Evolutionary conservation across 2,329 filamentous ascomycete genomes (phyloP), one percentile per base, ranked within the genome.

Genomic region (Aspergillus calidoustus): DNA sequence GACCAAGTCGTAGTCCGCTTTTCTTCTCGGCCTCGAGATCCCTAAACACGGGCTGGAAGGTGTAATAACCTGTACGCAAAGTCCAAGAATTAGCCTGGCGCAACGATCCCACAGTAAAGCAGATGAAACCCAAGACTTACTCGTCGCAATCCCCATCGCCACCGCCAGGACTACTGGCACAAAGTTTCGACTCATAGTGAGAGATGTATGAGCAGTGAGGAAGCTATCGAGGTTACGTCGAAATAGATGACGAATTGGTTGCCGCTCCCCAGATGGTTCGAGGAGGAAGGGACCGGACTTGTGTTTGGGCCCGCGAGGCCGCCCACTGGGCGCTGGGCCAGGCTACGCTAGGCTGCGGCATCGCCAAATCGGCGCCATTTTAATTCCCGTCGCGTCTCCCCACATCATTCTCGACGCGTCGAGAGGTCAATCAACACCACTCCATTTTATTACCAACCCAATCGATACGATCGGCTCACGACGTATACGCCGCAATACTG

Each of bases 11-110:
- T 15, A 56, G 61, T 1, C 50, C 25, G 1, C 61, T 69, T 2
- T 54, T 53, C 53, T 74, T 74, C 38, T 78, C 74, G 46, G 62
- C 56, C 25, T 77, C 71, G 38, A 77, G 67, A 51, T 79, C 71
- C 48, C 73, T 69, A 49, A 79, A 73, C 22, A 77, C 73, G 23
- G 79, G 79, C 55, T 80, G 75, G 69, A 81, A 80, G 57, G 74
- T 76, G 64, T 79, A 76, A 66, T 80, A 80, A 47, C 78, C 79
- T 81, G 64, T 17, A 25, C 11, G 41, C 31, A 25, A 28, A 13
- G 13, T n/a, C n/a, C 43, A 52, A 25, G n/a, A 22, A 50, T 60
- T 52, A 63, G 57, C 44, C 48, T 28, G 9, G 41, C 19, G 38
- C 28, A 28, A 28, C 25, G 19, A 25, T 49, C 43, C 34, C 34